These are phyloP conservation scores for Albizia julibrissin DNA, from an alignment of 306 rosid genomes.

Conservation along the genomic window DNA sequence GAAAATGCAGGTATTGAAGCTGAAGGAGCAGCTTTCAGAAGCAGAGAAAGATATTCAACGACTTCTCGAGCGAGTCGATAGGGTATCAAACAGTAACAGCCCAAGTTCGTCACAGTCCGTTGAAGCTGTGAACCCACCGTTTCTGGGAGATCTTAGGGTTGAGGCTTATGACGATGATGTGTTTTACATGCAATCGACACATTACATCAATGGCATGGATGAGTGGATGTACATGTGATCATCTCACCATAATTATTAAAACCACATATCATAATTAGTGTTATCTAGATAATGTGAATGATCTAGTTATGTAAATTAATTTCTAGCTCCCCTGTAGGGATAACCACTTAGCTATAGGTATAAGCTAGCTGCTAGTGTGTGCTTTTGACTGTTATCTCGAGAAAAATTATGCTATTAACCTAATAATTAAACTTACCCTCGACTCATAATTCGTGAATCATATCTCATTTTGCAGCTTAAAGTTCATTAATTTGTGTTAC, in stretches of 20 bases:
- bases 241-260: neutral
- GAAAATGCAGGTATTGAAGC: slow-evolving; percentile 54
- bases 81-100: slow-evolving; percentile 60
- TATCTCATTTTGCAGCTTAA: neutral
- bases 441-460: neutral
- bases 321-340: neutral
- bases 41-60: slow-evolving; percentile 67
- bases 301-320: slow-evolving; percentile 39
- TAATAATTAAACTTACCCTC: slow-evolving; percentile 40
- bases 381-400: slow-evolving; percentile 31
- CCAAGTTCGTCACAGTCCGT: slow-evolving; percentile 61
- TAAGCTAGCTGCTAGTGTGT: slow-evolving; percentile 42
- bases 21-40: slow-evolving; percentile 57
- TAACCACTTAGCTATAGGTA: neutral
- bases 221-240: slow-evolving; percentile 60
- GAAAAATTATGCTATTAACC: slow-evolving; percentile 36
- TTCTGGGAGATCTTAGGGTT: slow-evolving; percentile 61
- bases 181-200: slow-evolving; percentile 46
- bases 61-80: slow-evolving; percentile 42
- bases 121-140: slow-evolving; percentile 56
- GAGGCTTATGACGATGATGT: slow-evolving; percentile 54
- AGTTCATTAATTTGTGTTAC: slow-evolving; percentile 7
- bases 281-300: slow-evolving; percentile 64
- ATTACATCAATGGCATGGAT: slow-evolving; percentile 55
- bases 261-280: slow-evolving; percentile 4